These are phyloP conservation scores for Actinomortierella ambigua DNA, from an alignment of 371 early-diverging fungal genomes.

Conservation along the genomic window DNA sequence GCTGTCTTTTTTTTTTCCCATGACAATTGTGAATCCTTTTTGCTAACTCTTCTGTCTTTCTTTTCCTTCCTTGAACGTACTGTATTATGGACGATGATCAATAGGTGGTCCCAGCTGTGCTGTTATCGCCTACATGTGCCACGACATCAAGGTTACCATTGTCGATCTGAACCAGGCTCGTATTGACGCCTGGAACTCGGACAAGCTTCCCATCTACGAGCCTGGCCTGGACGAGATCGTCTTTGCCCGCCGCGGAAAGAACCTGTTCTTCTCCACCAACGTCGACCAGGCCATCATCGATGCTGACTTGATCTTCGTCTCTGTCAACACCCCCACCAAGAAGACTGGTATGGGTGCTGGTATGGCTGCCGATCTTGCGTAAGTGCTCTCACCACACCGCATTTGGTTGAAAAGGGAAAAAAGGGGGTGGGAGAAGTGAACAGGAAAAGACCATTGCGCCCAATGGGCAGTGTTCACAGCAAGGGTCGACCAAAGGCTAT, in stretches of 20 bases:
- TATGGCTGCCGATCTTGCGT: constrained; percentile 86
- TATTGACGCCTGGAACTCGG: constrained; percentile 91
- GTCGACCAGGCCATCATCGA: constrained; percentile 76
- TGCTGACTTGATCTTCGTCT: constrained; percentile 88
- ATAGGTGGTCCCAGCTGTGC: constrained; percentile 80
- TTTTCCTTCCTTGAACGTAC: neutral
- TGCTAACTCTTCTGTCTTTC: too few species aligned
- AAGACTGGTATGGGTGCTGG: constrained; percentile 82
- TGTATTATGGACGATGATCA: neutral
- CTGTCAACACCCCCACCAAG: constrained; percentile 91
- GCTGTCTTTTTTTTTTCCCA: neutral
- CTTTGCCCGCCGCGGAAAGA: constrained; percentile 69
- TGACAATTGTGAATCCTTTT: neutral
- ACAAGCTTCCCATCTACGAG: constrained; percentile 87
- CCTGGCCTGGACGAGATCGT: constrained; percentile 90
- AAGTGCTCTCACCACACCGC: constrained; percentile 41
- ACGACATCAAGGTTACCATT: constrained; percentile 87
- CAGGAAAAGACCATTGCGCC: too few species aligned
- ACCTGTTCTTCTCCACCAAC: constrained; percentile 86
- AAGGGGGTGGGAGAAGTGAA: too few species aligned
- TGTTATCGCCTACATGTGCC: constrained; percentile 79
- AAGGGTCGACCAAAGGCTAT: too few species aligned
- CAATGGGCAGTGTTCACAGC: too few species aligned
- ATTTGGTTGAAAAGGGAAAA: too few species aligned
- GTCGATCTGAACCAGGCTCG: constrained; percentile 79